phyloP scores from a whole-genome alignment of 2,329 filamentous ascomycete species.

The Phialophora macrospora region DNA sequence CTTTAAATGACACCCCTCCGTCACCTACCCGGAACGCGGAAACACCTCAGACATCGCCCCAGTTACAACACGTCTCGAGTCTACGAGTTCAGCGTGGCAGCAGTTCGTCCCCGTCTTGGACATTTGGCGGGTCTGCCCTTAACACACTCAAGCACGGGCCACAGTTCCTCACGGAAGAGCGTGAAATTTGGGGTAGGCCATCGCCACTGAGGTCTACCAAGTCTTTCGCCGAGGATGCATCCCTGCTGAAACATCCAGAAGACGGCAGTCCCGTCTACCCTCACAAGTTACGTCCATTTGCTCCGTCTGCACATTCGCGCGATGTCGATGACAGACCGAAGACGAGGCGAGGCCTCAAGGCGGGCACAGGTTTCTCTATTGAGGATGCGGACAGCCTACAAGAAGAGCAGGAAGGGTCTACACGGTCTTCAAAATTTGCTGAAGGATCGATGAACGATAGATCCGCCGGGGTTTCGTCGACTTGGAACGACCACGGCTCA shows the following conservation, averaged over 20 bases:
- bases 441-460: constrained; percentile 90
- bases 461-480: constrained; percentile 37
- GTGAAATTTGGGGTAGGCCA: constrained; percentile 32
- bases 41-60: constrained; percentile 20
- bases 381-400: constrained; percentile 4
- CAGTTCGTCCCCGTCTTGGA: constrained; percentile 20
- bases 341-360: constrained; percentile 25
- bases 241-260: constrained; percentile 18
- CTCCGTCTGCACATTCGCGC: constrained; percentile 5
- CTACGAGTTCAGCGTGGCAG: constrained; percentile 20
- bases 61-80: constrained; percentile 27
- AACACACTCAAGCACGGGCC: constrained; percentile 16
- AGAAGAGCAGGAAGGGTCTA: constrained; percentile 4
- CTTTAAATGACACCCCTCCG: constrained; percentile 22
- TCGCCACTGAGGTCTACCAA: constrained; percentile 22
- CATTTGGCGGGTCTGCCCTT: constrained; percentile 11
- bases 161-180: constrained; percentile 33
- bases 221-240: constrained; percentile 11
- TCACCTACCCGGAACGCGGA: constrained; percentile 13
- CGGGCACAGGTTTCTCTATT: background rate
- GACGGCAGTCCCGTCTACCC: constrained; percentile 21
- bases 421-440: constrained; percentile 61
- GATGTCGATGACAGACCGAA: constrained; percentile 30
- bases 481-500: constrained; percentile 34
- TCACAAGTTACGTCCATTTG: constrained; percentile 27